Conservation (phyloP, 306 rosid species). For the Phaseolus lunatus region DNA sequence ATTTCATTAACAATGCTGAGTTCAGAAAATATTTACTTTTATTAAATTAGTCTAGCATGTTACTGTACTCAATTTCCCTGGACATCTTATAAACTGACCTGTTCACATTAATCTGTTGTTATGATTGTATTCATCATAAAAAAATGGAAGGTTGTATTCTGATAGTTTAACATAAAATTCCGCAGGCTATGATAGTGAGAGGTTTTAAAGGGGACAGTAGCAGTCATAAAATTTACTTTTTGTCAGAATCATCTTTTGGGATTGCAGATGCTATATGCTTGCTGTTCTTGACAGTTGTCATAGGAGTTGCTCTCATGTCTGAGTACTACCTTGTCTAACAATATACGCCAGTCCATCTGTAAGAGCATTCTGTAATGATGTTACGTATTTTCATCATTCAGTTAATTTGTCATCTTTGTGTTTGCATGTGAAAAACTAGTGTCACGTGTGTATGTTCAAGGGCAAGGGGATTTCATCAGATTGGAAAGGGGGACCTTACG, state of each 20-base stretch:
- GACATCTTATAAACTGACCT: constrained; percentile 3
- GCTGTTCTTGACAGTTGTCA: constrained; percentile 61
- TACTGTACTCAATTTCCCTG: constrained; percentile 6
- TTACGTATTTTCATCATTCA: neutral
- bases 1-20: neutral
- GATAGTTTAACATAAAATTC: constrained; percentile 31
- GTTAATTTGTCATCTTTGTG: constrained; percentile 13
- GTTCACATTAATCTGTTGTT: constrained; percentile 19
- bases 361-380: constrained; percentile 13
- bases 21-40: neutral
- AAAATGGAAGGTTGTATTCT: constrained; percentile 14
- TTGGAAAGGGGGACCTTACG: constrained; percentile 16
- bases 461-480: neutral
- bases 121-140: neutral
- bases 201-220: constrained; percentile 88
- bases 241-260: constrained; percentile 78
- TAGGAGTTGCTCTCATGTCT: constrained; percentile 70
- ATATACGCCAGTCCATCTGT: constrained; percentile 26
- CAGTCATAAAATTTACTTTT: constrained; percentile 74
- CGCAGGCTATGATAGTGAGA: constrained; percentile 96
- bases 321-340: constrained; percentile 69
- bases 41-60: constrained; percentile 5
- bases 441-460: constrained; percentile 3
- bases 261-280: constrained; percentile 64
- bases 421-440: constrained; percentile 19